Evolutionary conservation across 2,329 filamentous ascomycete species (phyloP), one percentile per base, ranked within the genome.

Genomic region (Claviceps maximensis): DNA sequence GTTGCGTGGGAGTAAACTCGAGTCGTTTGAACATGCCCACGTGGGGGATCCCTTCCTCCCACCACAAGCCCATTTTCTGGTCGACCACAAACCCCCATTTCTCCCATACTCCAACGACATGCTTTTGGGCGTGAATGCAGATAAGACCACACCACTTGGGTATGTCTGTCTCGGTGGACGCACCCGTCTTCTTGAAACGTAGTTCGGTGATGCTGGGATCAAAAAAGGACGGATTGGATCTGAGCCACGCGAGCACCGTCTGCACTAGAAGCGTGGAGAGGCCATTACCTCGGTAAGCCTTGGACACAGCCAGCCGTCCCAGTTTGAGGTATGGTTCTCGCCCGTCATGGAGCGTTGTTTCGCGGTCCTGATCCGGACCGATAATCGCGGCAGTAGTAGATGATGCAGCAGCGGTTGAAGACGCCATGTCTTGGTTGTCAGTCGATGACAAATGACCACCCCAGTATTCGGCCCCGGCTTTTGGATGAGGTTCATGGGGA

Each of bases 21-120:
- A 82, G 55, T 36, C 78, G 69, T 58, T 67, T 62, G 58, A 79
- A 95, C 89, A 96, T 94, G 55, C 87, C 89, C 19, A 94, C 76
- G 71, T 95, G 89, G 58, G 79, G 74, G 52, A 95, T 91, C 4
- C 86, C 87, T 62, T 93, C 89, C 67, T 96, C 89, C 56, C 76
- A 74, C 89, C 89, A 96, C 33, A 66, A 75, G 1, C 87, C 87
- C 78, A 91, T 80, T 10, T 69, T 73, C 62, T 86, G 76, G 67
- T 96, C 89, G 10, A 79, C 72, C 56, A 73, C 69, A 66, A 95
- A 96, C 0, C 89, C 89, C 67, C 84, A 78, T 62, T 74, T 78
- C 61, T 71, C 69, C 81, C 89, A 97, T 59, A 83, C 72, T 29
- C 68, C 69, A 58, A 81, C 74, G 15, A 86, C 80, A 33, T 72